Evolutionary conservation across 2,329 filamentous ascomycete species (phyloP).

Genomic region (Aspergillus novofumigatus): DNA sequence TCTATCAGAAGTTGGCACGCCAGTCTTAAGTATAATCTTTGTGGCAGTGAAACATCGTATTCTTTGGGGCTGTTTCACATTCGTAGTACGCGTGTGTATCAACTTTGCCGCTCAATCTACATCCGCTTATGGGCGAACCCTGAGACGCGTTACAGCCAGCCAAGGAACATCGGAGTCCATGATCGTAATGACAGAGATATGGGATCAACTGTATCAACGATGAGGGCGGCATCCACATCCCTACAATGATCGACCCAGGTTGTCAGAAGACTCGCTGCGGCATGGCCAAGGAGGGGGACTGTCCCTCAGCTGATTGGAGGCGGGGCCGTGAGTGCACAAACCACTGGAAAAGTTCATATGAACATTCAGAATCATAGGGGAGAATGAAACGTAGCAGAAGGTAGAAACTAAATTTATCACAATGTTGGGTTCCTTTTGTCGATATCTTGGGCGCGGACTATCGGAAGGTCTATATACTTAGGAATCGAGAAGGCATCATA

Average conservation of each 20-base stretch:
- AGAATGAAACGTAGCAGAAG: background rate
- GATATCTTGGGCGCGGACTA: background rate
- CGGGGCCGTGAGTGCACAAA: background rate
- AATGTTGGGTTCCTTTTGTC: background rate
- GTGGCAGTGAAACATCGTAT: background rate
- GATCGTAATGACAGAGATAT: conserved; percentile 2
- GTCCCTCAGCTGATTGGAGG: conserved; percentile 3
- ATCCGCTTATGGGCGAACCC: background rate
- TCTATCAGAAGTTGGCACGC: background rate
- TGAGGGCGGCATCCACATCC: conserved; percentile 4
- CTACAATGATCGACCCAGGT: conserved; percentile 9
- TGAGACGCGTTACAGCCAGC: conserved; percentile 7
- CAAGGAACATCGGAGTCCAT: conserved; percentile 3
- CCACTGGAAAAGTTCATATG: background rate
- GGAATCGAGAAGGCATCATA: background rate
- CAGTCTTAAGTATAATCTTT: background rate
- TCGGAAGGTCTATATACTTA: background rate
- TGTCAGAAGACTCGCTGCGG: conserved; percentile 17
- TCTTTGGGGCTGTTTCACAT: background rate
- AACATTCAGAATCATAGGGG: background rate
- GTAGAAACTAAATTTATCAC: background rate
- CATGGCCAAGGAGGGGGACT: conserved; percentile 3
- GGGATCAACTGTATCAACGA: conserved; percentile 8
- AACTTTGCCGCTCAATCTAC: background rate
- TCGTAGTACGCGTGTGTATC: background rate